phyloP scores from a whole-genome alignment of 768 basidiomycete genomes.

The Galerina marginata region DNA sequence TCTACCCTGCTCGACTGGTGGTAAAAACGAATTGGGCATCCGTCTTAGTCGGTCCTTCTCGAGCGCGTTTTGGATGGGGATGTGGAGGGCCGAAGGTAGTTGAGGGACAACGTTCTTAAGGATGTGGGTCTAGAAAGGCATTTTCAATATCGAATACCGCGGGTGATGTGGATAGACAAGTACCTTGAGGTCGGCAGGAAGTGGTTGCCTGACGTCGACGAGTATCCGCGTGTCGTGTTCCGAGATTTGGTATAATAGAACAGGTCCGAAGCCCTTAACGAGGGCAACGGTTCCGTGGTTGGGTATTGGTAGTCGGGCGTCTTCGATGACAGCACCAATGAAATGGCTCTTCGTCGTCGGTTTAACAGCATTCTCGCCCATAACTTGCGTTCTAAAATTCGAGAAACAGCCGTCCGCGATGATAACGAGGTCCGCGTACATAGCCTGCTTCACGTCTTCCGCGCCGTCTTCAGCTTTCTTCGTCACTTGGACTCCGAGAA shows the following conservation, averaged over 20 bases:
- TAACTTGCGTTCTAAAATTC: conserved; percentile 81
- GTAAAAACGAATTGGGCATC: conserved; percentile 97
- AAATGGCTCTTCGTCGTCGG: conserved; percentile 77
- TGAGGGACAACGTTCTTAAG: conserved; percentile 75
- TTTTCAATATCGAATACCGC: conserved; percentile 3
- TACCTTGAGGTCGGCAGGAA: conserved; percentile 84
- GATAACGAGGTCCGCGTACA: conserved; percentile 79
- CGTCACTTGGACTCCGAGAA: conserved; percentile 73
- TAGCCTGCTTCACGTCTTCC: conserved; percentile 47
- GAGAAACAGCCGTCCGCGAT: conserved; percentile 96
- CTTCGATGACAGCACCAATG: conserved; percentile 82
- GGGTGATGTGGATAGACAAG: conserved; percentile 20
- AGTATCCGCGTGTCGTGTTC: conserved; percentile 91
- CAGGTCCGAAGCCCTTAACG: conserved; percentile 82
- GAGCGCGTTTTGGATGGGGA: conserved; percentile 69
- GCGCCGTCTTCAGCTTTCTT: conserved; percentile 37
- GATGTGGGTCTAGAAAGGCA: conserved; percentile 61
- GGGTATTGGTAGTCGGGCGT: conserved; percentile 73
- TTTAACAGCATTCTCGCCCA: conserved; percentile 55
- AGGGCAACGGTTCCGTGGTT: conserved; percentile 86
- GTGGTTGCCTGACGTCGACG: conserved; percentile 84
- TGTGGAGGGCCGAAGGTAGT: conserved; percentile 75
- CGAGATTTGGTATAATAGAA: conserved; percentile 91
- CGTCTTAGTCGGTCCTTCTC: conserved; percentile 80
- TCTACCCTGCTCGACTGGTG: conserved; percentile 71